Conservation (phyloP, 768 basidiomycete species). For the Clitopilus passeckerianus region DNA sequence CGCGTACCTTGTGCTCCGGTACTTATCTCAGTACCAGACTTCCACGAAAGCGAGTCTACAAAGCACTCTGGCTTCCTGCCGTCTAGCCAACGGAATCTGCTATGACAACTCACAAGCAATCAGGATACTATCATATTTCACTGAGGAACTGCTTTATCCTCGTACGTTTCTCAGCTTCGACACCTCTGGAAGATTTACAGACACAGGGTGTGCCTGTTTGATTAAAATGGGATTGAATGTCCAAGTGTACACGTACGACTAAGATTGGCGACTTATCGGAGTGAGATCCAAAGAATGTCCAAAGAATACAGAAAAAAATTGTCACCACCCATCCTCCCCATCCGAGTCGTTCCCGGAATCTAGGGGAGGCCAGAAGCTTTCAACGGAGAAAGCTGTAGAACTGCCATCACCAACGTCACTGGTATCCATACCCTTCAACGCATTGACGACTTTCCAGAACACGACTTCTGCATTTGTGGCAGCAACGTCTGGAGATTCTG, state of each 20-base stretch:
- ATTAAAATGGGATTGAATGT: neutral
- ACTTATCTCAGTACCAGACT: too few relatives aligned
- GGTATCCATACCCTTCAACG: conserved; percentile 12
- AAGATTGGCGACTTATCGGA: too few relatives aligned
- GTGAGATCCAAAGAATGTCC: neutral
- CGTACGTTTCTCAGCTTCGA: too few relatives aligned
- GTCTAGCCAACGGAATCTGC: too few relatives aligned
- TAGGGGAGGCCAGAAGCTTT: conserved; percentile 15
- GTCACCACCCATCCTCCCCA: conserved; percentile 4
- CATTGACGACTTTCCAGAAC: conserved; percentile 41
- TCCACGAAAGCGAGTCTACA: too few relatives aligned
- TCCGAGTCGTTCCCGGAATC: conserved; percentile 8
- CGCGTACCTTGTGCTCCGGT: too few relatives aligned
- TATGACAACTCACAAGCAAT: too few relatives aligned
- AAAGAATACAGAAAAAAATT: neutral
- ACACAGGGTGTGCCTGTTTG: neutral
- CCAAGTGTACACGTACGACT: too few relatives aligned
- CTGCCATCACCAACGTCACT: neutral
- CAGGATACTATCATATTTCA: too few relatives aligned
- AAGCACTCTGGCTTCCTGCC: too few relatives aligned
- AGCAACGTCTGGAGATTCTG: conserved; percentile 53
- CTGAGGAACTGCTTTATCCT: too few relatives aligned
- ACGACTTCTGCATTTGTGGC: conserved; percentile 51
- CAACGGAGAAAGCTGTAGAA: conserved; percentile 1
- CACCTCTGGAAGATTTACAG: neutral